phyloP scores from a whole-genome alignment of 2,329 filamentous ascomycete genomes.

The Esteya vermicola region DNA sequence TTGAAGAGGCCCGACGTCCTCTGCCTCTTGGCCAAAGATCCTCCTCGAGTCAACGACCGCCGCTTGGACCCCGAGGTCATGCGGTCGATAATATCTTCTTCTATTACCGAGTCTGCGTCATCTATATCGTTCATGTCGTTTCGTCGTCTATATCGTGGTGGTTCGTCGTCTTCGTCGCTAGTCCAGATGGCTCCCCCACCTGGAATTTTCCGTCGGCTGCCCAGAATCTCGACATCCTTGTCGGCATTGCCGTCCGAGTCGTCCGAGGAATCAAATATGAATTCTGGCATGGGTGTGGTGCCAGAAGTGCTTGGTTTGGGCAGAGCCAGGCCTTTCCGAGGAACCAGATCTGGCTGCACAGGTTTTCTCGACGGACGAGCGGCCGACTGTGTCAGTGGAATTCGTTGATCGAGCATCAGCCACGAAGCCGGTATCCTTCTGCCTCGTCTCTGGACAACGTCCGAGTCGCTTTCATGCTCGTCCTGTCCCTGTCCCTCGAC shows the following conservation, averaged over 20 bases:
- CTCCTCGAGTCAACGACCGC: slow-evolving; percentile 16
- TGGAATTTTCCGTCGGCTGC: background rate
- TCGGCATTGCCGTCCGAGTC: slow-evolving; percentile 21
- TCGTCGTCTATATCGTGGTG: background rate
- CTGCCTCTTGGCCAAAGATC: slow-evolving; percentile 16
- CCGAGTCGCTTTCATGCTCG: slow-evolving; percentile 25
- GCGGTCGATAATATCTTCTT: slow-evolving; percentile 36
- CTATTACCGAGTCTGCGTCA: slow-evolving; percentile 26
- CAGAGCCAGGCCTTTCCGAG: slow-evolving; percentile 34
- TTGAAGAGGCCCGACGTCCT: slow-evolving; percentile 18
- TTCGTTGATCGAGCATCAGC: slow-evolving; percentile 40
- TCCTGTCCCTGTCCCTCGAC: slow-evolving; percentile 1
- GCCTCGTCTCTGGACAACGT: slow-evolving; percentile 23
- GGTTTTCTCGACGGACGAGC: slow-evolving; percentile 15
- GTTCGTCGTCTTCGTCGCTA: slow-evolving; percentile 4
- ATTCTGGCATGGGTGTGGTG: slow-evolving; percentile 14
- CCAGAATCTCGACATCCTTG: slow-evolving; percentile 13
- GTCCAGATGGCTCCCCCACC: slow-evolving; percentile 1
- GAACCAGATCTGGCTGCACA: slow-evolving; percentile 22
- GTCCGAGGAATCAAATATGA: slow-evolving; percentile 32
- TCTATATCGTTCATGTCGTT: slow-evolving; percentile 24
- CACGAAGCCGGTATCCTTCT: slow-evolving; percentile 50
- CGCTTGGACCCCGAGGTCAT: slow-evolving; percentile 33
- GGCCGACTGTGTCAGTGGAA: slow-evolving; percentile 12
- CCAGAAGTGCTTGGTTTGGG: slow-evolving; percentile 20